These are phyloP conservation scores for Cystobasidium onofrii DNA, from an alignment of 768 basidiomycete species.

Conservation along the genomic window DNA sequence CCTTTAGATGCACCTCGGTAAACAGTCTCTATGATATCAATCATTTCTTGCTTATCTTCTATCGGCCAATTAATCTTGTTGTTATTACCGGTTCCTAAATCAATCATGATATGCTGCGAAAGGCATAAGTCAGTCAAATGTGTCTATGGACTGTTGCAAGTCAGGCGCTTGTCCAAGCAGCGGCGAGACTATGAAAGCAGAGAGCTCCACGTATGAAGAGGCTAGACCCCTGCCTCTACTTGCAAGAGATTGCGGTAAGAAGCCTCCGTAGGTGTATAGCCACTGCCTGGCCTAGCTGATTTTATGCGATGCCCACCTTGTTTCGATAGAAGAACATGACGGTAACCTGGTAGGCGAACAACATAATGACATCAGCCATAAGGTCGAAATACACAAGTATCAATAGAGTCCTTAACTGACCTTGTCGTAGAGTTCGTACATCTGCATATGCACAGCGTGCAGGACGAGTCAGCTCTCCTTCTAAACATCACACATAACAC, in stretches of 20 bases:
- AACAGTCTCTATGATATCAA: slow-evolving; percentile 96
- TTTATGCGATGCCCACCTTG: slow-evolving; percentile 8
- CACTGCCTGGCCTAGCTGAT: neutral
- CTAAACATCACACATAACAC: no score
- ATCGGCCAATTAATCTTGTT: slow-evolving; percentile 99
- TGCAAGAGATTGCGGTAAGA: no score
- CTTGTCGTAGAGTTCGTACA: slow-evolving; percentile 94
- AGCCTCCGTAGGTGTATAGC: no score
- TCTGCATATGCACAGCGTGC: slow-evolving; percentile 50
- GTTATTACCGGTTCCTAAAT: slow-evolving; percentile 98
- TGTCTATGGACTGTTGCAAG: neutral
- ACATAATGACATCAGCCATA: neutral
- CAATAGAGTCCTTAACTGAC: neutral
- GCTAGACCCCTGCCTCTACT: no score
- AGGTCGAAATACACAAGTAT: no score
- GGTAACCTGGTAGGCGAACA: neutral
- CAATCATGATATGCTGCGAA: slow-evolving; percentile 91
- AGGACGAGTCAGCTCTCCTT: neutral
- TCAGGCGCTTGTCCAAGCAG: no score
- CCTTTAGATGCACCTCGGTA: slow-evolving; percentile 97
- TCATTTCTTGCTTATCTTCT: slow-evolving; percentile 97
- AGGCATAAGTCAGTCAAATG: neutral
- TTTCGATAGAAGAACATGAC: slow-evolving; percentile 42
- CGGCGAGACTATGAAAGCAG: no score
- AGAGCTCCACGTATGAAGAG: no score